Conservation (phyloP, 768 basidiomycete genomes). For the Clitopilus passeckerianus region DNA sequence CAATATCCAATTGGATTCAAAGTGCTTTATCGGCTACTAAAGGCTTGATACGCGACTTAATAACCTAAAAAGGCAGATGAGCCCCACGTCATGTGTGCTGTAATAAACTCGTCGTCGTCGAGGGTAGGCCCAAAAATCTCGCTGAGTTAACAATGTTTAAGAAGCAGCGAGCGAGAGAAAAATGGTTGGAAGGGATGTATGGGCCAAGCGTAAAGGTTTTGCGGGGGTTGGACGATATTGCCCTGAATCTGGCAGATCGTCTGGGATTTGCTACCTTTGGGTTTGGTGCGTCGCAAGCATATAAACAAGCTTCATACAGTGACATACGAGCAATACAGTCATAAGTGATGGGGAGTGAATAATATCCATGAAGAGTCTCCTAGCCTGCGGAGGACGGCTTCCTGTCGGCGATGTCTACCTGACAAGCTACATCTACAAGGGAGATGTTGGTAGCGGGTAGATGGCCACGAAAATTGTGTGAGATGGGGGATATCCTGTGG, state of each 20-base stretch:
- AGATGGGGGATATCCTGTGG: background rate
- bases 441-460: background rate
- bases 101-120: background rate
- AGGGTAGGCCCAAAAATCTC: background rate
- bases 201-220: background rate
- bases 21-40: background rate
- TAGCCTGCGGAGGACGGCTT: background rate
- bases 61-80: background rate
- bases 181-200: background rate
- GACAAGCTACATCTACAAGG: background rate
- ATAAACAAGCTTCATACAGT: background rate
- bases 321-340: background rate
- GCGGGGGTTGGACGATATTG: background rate
- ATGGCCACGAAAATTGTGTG: background rate
- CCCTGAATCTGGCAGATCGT: background rate
- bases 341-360: background rate
- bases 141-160: background rate
- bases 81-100: background rate
- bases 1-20: background rate
- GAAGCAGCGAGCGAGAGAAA: background rate
- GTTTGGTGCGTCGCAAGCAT: background rate
- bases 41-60: background rate
- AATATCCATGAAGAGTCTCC: no score
- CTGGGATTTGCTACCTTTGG: no score
- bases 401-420: background rate